Base-by-base conservation (phyloP, 2,329 filamentous ascomycete genomes). In the Ascochyta clinopodiicola region DNA sequence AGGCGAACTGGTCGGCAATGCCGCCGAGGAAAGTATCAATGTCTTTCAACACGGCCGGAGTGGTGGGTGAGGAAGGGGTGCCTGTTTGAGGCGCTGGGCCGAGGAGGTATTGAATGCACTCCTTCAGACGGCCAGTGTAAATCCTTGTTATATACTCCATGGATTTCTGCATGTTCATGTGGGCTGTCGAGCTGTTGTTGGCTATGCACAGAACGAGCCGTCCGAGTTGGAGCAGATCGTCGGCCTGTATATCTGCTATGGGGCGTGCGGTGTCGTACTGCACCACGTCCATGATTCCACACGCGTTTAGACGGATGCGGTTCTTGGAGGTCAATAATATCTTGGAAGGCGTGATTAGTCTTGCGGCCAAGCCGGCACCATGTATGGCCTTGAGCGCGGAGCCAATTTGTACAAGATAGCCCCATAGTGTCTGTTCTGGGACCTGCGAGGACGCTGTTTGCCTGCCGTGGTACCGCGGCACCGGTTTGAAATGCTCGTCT, bases 251-350 rank as follows among this genome's bases (percentile, higher is more conserved):
- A 34, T 98, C 92, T 17, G 84, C 76, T 1, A 94, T 67, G 2
- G 88, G 82, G 22, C 86, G 85, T 45, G 86, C 82, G 29, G 83
- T 80, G 47, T 97, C 93, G 67, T 87, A 92, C 56, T 96, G 88
- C 17, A 96, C 85, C 31, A 99, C 92, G 70, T 99, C 95, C 56
- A 96, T 81, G 29, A 99, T 88, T 2, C 88, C 90, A 75, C 94
- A 98, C 15, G 90, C 92, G 68, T 90, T 94, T 37, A 99, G 81
- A 29, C 94, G 88, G 60, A 99, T 86, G 29, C 93, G 89, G 70
- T 94, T 95, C 77, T 94, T 96, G 39, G 92, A 90, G 0, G 94
- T 97, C 21, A 98, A 72, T 15, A 99, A 83, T 53, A 99, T 88
- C 74, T 98, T 98, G 76, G 86, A 94, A 12, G 91, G 83, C 56